Base-by-base conservation (phyloP, 805 yeast species). In the Nakazawaea siamensis region DNA sequence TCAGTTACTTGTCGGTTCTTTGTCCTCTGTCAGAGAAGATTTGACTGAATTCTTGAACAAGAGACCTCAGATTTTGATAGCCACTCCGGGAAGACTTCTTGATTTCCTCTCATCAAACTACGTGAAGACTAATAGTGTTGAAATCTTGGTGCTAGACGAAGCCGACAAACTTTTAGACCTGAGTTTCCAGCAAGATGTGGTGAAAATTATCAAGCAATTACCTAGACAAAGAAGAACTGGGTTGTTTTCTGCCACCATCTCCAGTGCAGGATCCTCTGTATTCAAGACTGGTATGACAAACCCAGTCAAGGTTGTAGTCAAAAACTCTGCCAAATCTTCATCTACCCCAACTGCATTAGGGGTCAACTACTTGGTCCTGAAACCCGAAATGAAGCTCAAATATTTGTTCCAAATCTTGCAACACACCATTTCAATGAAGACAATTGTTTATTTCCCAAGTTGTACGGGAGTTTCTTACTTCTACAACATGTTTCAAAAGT, bases 171-270 rank as follows among this genome's bases (percentile, higher is more conserved):
- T 90, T 24, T 62, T 90, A 23, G 97, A 88, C 51, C 54, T 76
- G 18, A 81, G 87, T 26, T 86, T 87, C 51, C 73, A 71, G 18
- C 64, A 62, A 27, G 87, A 86, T 29, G 74, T 84, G 28, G 73
- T 77, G 28, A 62, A 68, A 20, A 84, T 90, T 19, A 61, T 90
- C 26, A 65, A 72, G 23, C 53, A 68, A 29, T 60, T 92, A 19
- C 98, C 98, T 0, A 80, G 84, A 45, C 98, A 90, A 58, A 75
- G 95, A 49, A 69, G 98, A 49, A 86, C 94, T 0, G 98, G 97
- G 1, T 62, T 90, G 14, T 90, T 90, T 51, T 86, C 96, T 1
- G 98, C 98, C 2, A 92, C 98, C 0, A 76, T 92, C 33, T 73
- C 83, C 5, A 77, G 83, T 37, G 92, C 95, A 0, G 86, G 92